Conservation (phyloP, 2,329 filamentous ascomycete species). For the Pseudocercospora macadamiae region DNA sequence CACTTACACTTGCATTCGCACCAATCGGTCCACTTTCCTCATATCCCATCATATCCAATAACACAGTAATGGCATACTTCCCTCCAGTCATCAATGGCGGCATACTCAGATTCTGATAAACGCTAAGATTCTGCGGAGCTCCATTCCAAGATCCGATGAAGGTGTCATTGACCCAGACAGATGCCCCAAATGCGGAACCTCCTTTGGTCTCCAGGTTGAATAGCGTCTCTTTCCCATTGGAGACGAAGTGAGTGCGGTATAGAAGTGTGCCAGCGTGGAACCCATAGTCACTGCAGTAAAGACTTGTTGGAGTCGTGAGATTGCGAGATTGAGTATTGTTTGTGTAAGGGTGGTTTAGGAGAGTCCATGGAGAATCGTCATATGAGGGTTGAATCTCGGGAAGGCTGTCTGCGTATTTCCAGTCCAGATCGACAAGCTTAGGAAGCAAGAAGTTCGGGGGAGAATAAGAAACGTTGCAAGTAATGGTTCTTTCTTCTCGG, state of each 20-base stretch:
- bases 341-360: conserved; percentile 60
- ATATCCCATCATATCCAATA: conserved; percentile 74
- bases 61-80: conserved; percentile 66
- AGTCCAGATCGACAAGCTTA: too few species aligned
- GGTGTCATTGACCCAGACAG: conserved; percentile 65
- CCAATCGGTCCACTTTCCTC: too few species aligned
- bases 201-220: conserved; percentile 64
- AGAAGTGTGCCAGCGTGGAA: conserved; percentile 70
- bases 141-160: conserved; percentile 69
- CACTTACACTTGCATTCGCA: too few species aligned
- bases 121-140: too few species aligned
- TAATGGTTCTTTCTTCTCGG: too few species aligned
- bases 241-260: conserved; percentile 70
- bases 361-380: conserved; percentile 69
- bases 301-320: conserved; percentile 63
- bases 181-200: conserved; percentile 67
- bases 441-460: too few species aligned
- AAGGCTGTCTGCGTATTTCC: conserved; percentile 72
- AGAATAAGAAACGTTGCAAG: too few species aligned
- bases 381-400: conserved; percentile 68
- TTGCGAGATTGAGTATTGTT: conserved; percentile 62
- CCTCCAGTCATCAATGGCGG: conserved; percentile 56
- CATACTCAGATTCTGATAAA: too few species aligned
- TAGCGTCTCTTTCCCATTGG: conserved; percentile 61
- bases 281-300: conserved; percentile 74